These are phyloP conservation scores for Termitomyces bulborhizus DNA, from an alignment of 768 basidiomycete genomes.

Conservation along the genomic window DNA sequence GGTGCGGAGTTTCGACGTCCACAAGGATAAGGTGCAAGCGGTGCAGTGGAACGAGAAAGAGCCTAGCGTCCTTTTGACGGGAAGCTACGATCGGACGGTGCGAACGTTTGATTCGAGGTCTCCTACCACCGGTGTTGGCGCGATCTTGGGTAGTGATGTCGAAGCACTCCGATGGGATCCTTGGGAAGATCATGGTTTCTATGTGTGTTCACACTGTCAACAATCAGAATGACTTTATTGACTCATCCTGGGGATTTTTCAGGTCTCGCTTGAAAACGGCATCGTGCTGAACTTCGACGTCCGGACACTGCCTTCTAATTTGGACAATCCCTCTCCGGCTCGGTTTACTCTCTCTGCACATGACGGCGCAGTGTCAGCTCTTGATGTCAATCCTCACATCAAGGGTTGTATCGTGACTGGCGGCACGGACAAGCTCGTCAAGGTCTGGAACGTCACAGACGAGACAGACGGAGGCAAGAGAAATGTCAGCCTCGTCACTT, in stretches of 20 bases:
- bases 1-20: slow-evolving; percentile 78
- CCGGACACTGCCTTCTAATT: slow-evolving; percentile 68
- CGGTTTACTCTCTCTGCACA: slow-evolving; percentile 92
- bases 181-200: slow-evolving; percentile 84
- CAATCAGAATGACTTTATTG: not conserved
- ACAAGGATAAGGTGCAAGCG: slow-evolving; percentile 93
- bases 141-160: slow-evolving; percentile 83
- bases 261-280: slow-evolving; percentile 96
- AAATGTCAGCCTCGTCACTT: slow-evolving; percentile 77
- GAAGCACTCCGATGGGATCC: slow-evolving; percentile 96
- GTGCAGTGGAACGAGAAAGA: slow-evolving; percentile 93
- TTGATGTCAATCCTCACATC: slow-evolving; percentile 89
- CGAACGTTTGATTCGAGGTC: slow-evolving; percentile 89
- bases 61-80: slow-evolving; percentile 86
- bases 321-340: slow-evolving; percentile 57
- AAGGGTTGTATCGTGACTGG: slow-evolving; percentile 91
- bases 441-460: slow-evolving; percentile 89
- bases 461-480: slow-evolving; percentile 57
- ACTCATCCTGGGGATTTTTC: not conserved
- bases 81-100: slow-evolving; percentile 94
- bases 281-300: slow-evolving; percentile 90
- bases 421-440: slow-evolving; percentile 91
- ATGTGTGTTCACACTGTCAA: slow-evolving; percentile 41
- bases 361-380: slow-evolving; percentile 80
- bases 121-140: slow-evolving; percentile 77